phyloP scores from a whole-genome alignment of 257 asterid genomes.

The Solanum clarkiae region DNA sequence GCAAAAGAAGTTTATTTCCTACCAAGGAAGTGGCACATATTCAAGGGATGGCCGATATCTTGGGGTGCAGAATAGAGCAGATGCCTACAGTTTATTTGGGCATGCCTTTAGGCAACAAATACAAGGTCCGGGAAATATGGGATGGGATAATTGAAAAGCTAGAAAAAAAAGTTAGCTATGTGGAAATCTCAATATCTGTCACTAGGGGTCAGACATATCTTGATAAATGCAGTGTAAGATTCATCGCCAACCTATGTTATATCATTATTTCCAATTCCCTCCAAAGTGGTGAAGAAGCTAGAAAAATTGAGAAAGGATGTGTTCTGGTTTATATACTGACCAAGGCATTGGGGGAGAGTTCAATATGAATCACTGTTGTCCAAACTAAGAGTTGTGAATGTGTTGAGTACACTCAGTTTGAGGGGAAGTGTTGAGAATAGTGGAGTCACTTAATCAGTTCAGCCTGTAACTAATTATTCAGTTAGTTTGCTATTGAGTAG shows the following conservation, averaged over 20 bases:
- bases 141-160: not conserved
- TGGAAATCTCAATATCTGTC: not conserved
- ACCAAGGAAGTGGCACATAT: not conserved
- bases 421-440: not conserved
- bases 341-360: not conserved
- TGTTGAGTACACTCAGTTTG: not conserved
- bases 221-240: not conserved
- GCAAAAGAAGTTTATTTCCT: not conserved
- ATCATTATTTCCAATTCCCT: not conserved
- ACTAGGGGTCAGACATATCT: not conserved
- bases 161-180: not conserved
- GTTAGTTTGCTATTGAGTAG: too few species aligned
- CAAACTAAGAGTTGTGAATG: not conserved
- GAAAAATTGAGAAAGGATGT: not conserved
- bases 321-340: not conserved
- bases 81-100: not conserved
- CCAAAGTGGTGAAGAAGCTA: not conserved
- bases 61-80: not conserved
- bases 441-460: not conserved
- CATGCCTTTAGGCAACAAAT: not conserved
- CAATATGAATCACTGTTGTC: not conserved
- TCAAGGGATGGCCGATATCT: not conserved
- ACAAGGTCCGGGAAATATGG: not conserved
- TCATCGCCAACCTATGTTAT: not conserved
- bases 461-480: too few species aligned